Percentiles rank a stretch among this genome's conserved stretches.
Conservation (phyloP, 2,329 filamentous ascomycete species). For the Nigrospora osmanthi region DNA sequence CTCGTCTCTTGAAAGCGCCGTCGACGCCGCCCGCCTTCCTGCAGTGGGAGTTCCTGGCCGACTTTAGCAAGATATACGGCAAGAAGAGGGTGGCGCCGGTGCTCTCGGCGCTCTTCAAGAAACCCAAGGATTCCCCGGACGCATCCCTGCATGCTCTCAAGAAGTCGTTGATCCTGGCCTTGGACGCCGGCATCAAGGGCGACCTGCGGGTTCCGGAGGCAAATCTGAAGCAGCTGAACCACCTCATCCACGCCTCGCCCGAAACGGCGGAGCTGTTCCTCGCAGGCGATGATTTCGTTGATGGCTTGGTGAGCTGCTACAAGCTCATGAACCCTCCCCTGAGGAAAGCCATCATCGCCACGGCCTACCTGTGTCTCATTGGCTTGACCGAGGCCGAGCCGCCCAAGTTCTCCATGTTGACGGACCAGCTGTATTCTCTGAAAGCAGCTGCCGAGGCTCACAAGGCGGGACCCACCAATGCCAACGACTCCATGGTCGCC, state of each 20-base stretch:
- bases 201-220: constrained; percentile 47
- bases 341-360: constrained; percentile 61
- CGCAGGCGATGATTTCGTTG: constrained; percentile 80
- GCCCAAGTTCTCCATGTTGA: constrained; percentile 65
- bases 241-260: constrained; percentile 54
- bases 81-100: constrained; percentile 51
- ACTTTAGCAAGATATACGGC: constrained; percentile 59
- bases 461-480: constrained; percentile 44
- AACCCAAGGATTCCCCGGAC: constrained; percentile 41
- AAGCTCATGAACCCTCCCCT: constrained; percentile 54
- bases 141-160: constrained; percentile 52
- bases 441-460: constrained; percentile 64
- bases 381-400: constrained; percentile 60
- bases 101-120: constrained; percentile 40
- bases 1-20: constrained; percentile 42
- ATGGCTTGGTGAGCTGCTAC: constrained; percentile 63
- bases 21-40: constrained; percentile 41
- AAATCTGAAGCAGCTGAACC: constrained; percentile 50
- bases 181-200: constrained; percentile 53
- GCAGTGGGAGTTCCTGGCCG: constrained; percentile 60
- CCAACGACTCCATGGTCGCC: constrained; percentile 67
- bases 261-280: constrained; percentile 57
- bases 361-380: constrained; percentile 66
- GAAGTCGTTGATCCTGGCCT: constrained; percentile 48
- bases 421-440: constrained; percentile 77